Conservation (phyloP, 169 alveolate species). For the Plasmodium gaboni region DNA sequence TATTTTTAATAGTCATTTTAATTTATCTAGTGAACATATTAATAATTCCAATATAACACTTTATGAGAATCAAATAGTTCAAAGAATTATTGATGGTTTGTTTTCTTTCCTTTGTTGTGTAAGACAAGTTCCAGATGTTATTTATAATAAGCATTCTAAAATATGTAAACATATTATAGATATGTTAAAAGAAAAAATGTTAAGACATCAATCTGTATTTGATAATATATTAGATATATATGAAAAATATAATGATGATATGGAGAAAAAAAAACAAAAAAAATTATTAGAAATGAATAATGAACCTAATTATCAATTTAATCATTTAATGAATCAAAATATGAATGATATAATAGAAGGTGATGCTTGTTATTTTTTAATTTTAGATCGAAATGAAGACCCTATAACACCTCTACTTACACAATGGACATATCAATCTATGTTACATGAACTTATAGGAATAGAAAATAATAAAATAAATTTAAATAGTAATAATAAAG, state of each 20-base stretch:
- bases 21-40: background rate
- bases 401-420: constrained; percentile 96
- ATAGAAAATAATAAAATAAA: constrained; percentile 92
- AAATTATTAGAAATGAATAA: constrained; percentile 68
- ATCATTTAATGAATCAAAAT: constrained; percentile 53
- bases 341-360: constrained; percentile 47
- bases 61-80: constrained; percentile 22
- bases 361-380: constrained; percentile 84
- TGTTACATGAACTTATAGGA: constrained; percentile 96
- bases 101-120: constrained; percentile 39
- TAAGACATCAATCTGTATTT: constrained; percentile 33
- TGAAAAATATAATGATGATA: constrained; percentile 76
- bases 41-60: constrained; percentile 7
- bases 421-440: constrained; percentile 97
- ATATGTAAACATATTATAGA: constrained; percentile 59
- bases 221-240: constrained; percentile 57
- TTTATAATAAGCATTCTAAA: constrained; percentile 42
- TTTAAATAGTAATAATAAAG: constrained; percentile 70
- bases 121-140: constrained; percentile 53
- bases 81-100: constrained; percentile 41
- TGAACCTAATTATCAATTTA: constrained; percentile 65
- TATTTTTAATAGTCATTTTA: background rate
- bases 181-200: constrained; percentile 31
- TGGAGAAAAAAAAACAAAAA: constrained; percentile 73
- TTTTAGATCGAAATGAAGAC: constrained; percentile 96